A percentile compares a stretch with the other conserved stretches of the same genome.
Conservation (phyloP, 2,329 filamentous ascomycete genomes). For the Fusarium mangiferae region DNA sequence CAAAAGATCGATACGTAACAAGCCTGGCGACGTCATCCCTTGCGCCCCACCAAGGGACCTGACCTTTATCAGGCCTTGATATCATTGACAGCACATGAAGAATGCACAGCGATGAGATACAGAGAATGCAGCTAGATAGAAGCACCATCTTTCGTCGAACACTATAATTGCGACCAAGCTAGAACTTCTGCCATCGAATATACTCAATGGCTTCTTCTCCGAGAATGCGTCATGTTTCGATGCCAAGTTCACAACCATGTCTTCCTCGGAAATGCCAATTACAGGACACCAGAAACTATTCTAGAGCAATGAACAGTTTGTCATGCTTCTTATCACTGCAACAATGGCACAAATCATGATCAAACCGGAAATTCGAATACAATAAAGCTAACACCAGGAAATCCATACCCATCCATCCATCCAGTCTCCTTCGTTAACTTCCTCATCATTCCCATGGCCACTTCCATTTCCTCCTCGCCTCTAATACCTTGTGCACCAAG, state of each 20-base stretch:
- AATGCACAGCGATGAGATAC: not conserved
- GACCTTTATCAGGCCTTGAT: conserved; percentile 2
- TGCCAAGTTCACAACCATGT: not conserved
- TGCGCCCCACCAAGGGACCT: conserved; percentile 26
- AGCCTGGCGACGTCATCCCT: conserved; percentile 38
- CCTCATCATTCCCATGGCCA: conserved; percentile 16
- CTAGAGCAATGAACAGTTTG: not conserved
- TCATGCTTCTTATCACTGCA: not conserved
- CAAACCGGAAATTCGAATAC: conserved; percentile 30
- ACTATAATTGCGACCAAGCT: too few relatives aligned
- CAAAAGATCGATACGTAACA: conserved; percentile 2
- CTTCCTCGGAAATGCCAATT: too few relatives aligned
- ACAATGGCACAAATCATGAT: not conserved
- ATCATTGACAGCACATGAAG: conserved; percentile 10
- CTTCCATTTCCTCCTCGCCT: conserved; percentile 12
- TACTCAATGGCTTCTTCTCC: not conserved
- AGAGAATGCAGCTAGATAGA: not conserved
- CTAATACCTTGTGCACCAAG: conserved; percentile 27
- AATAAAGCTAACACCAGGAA: conserved; percentile 39
- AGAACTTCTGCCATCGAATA: rapidly evolving
- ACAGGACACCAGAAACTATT: not conserved
- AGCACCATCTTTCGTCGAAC: rapidly evolving
- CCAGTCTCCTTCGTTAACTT: conserved; percentile 21
- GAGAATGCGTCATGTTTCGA: too few relatives aligned
- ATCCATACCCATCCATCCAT: conserved; percentile 28